These are phyloP conservation scores for Verruconis gallopava DNA, from an alignment of 2,329 filamentous ascomycete species.

Conservation along the genomic window DNA sequence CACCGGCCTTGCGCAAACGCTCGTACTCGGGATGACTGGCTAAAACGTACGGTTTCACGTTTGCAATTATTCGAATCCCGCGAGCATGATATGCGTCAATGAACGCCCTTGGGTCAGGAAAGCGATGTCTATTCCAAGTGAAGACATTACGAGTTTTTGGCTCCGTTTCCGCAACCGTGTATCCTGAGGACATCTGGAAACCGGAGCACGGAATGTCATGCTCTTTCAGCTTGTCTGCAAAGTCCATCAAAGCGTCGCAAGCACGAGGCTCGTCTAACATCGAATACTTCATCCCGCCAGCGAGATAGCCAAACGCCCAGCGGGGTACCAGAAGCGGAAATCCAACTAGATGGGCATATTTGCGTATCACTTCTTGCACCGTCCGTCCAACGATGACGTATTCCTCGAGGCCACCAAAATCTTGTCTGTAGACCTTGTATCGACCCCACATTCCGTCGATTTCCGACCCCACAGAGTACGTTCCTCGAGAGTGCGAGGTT, in stretches of 20 bases:
- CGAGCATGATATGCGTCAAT: slow-evolving; percentile 47
- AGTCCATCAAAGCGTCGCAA: slow-evolving; percentile 44
- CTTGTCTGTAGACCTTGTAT: slow-evolving; percentile 62
- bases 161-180: slow-evolving; percentile 52
- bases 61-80: slow-evolving; percentile 56
- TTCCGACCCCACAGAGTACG: slow-evolving; percentile 55
- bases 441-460: slow-evolving; percentile 65
- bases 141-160: slow-evolving; percentile 60
- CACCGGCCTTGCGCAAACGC: slow-evolving; percentile 43
- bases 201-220: slow-evolving; percentile 58
- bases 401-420: slow-evolving; percentile 58
- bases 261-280: slow-evolving; percentile 44
- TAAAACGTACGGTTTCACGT: slow-evolving; percentile 62
- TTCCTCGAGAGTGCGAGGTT: slow-evolving; percentile 49
- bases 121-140: slow-evolving; percentile 58
- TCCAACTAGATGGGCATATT: slow-evolving; percentile 55
- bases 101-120: slow-evolving; percentile 54
- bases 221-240: slow-evolving; percentile 47
- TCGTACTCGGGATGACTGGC: slow-evolving; percentile 53
- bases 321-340: slow-evolving; percentile 55
- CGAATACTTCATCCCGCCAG: slow-evolving; percentile 51
- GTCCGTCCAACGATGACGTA: slow-evolving; percentile 56
- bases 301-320: slow-evolving; percentile 62
- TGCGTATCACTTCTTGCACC: slow-evolving; percentile 50
- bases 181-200: slow-evolving; percentile 61